These are phyloP conservation scores for Isabelozyma pseudorhagii DNA, from an alignment of 805 yeast species.

Conservation along the genomic window DNA sequence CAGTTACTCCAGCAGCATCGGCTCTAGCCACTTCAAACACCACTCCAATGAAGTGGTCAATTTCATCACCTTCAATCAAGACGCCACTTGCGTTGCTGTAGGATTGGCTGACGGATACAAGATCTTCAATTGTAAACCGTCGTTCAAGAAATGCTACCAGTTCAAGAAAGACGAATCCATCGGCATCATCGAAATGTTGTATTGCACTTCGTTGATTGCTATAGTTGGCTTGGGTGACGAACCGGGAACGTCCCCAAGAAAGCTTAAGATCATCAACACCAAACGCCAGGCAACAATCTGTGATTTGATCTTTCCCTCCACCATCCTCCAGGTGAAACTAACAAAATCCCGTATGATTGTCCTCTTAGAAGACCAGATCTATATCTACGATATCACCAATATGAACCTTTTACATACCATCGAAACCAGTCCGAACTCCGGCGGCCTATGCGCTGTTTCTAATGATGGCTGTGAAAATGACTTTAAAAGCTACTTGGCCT, in stretches of 20 bases:
- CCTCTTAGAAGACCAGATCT: constrained; percentile 41
- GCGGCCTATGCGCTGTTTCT: constrained; percentile 63
- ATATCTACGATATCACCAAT: constrained; percentile 37
- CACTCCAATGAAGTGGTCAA: constrained; percentile 20
- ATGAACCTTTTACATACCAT: constrained; percentile 43
- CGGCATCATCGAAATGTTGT: constrained; percentile 83
- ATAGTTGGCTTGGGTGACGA: constrained; percentile 76
- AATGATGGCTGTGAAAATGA: constrained; percentile 21
- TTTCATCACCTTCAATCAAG: constrained; percentile 75
- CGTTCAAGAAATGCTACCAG: constrained; percentile 29
- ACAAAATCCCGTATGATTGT: constrained; percentile 32
- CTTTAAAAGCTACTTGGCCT: constrained; percentile 58
- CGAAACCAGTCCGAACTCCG: constrained; percentile 40
- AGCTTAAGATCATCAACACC: constrained; percentile 79
- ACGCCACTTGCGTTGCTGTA: constrained; percentile 74
- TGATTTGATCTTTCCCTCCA: constrained; percentile 40
- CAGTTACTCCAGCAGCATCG: constrained; percentile 5
- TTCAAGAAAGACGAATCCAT: constrained; percentile 47
- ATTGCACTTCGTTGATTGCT: constrained; percentile 82
- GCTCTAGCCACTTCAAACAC: neutral
- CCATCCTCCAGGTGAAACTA: constrained; percentile 37
- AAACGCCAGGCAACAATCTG: constrained; percentile 53
- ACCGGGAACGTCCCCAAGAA: constrained; percentile 71
- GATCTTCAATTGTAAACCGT: constrained; percentile 73
- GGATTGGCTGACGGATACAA: constrained; percentile 65